These are phyloP conservation scores for Candida pseudofarinosa DNA, from an alignment of 805 yeast genomes.

Conservation along the genomic window DNA sequence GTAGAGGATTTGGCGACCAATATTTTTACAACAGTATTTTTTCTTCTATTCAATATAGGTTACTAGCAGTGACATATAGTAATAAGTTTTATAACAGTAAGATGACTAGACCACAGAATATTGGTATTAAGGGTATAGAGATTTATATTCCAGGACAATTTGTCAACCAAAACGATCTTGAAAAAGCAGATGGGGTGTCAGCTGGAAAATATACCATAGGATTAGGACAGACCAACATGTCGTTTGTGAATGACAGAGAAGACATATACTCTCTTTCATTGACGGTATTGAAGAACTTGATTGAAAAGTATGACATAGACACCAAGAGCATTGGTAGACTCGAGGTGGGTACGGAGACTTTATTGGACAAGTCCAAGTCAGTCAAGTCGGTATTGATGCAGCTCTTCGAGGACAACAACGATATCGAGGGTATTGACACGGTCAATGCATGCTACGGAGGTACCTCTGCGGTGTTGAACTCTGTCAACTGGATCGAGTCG, in stretches of 20 bases:
- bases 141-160: conserved; percentile 69
- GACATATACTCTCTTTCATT: conserved; percentile 93
- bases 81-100: background rate
- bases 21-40: conserved; percentile 1
- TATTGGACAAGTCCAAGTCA: conserved; percentile 93
- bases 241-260: conserved; percentile 95
- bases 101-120: conserved; percentile 46
- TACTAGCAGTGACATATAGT: too few relatives aligned
- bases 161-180: conserved; percentile 87
- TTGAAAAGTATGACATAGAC: conserved; percentile 80
- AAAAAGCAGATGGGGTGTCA: conserved; percentile 78
- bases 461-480: conserved; percentile 89
- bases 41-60: background rate
- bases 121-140: conserved; percentile 97
- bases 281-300: conserved; percentile 76
- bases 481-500: conserved; percentile 94
- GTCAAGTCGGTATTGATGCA: conserved; percentile 95
- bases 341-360: conserved; percentile 97
- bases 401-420: conserved; percentile 81
- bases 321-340: conserved; percentile 81
- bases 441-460: conserved; percentile 99
- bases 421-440: conserved; percentile 94
- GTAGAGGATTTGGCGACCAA: background rate
- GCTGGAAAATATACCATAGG: conserved; percentile 98
- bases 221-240: conserved; percentile 97